Conservation (phyloP, 192 early-diverging fungal species). For the Coemansia sp. region DNA sequence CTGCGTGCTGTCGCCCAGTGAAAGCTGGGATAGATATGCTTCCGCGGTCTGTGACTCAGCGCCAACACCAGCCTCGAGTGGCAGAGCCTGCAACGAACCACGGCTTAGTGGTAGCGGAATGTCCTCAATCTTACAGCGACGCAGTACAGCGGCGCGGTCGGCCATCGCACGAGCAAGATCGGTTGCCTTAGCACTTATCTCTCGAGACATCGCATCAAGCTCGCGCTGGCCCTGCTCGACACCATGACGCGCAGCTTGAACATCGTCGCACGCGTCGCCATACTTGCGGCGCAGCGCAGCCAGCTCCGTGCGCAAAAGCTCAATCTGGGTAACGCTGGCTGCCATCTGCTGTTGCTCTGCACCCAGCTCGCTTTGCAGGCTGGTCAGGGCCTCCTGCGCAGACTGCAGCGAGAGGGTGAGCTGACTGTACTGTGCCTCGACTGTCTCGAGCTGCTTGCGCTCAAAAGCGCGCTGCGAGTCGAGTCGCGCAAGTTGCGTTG, state of each 20-base stretch:
- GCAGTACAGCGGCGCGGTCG: slow-evolving; percentile 76
- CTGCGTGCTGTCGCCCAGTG: slow-evolving; percentile 43
- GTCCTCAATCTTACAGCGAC: slow-evolving; percentile 91
- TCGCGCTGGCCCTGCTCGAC: slow-evolving; percentile 65
- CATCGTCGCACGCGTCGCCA: slow-evolving; percentile 55
- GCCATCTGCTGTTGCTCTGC: slow-evolving; percentile 55
- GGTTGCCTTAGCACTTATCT: slow-evolving; percentile 38
- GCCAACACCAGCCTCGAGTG: slow-evolving; percentile 55
- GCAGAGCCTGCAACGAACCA: slow-evolving; percentile 73
- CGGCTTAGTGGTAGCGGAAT: slow-evolving; percentile 79
- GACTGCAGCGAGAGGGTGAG: slow-evolving; percentile 52
- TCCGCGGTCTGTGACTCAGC: slow-evolving; percentile 33
- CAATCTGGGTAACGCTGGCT: slow-evolving; percentile 43
- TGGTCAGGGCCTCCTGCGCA: slow-evolving; percentile 37
- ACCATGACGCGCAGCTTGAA: slow-evolving; percentile 63
- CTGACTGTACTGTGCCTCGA: slow-evolving; percentile 59
- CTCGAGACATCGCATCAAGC: slow-evolving; percentile 49
- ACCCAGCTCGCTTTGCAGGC: slow-evolving; percentile 43
- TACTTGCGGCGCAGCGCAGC: slow-evolving; percentile 52
- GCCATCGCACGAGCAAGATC: slow-evolving; percentile 76
- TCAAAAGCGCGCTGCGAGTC: slow-evolving; percentile 82
- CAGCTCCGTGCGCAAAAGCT: slow-evolving; percentile 51
- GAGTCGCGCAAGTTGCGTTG: slow-evolving; percentile 72
- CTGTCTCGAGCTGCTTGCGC: slow-evolving; percentile 62
- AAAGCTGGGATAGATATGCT: slow-evolving; percentile 44